Base-by-base conservation (phyloP, 768 basidiomycete species). In the Leccinum imitatum region DNA sequence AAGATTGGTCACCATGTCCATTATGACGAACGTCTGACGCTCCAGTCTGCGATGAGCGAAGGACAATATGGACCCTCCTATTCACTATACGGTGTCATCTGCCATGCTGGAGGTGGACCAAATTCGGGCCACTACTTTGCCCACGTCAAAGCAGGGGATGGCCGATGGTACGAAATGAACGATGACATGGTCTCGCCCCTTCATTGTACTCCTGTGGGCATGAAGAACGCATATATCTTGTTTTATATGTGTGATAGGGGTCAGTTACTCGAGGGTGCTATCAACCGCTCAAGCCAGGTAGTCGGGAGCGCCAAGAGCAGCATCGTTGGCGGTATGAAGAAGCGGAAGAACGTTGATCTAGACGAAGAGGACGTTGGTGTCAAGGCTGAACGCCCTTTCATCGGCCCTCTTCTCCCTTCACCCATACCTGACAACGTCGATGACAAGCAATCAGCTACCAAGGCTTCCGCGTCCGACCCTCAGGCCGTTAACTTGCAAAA, bases 41-140 rank as follows among this genome's bases (percentile, higher is more conserved):
- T 98, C 48, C 79, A 85, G 27, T 83, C 85, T 0, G 89, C 83
- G 73, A 95, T 98, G 91, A 93, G 93, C 71, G 85, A 88, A 54
- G 87, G 83, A 1, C 82, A 87, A 71, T 84, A 82, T 65, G 88
- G 88, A 2, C 90, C 91, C 5, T 77, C 80, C 27, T 99, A 99
- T 75, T 85, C 87, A 2, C 76, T 99, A 3, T 97, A 94, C 71
- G 95, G 91, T 31, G 85, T 98, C 61, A 91, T 98, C 57, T 93
- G 87, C 64, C 97, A 99, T 72, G 91, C 91, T 11, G 97, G 97
- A 55, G 81, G 85, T 46, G 94, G 95, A 6, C 93, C 95, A 14
- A 92, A 97, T 69, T 95, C 91, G 2, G 97, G 97, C 4, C 97
- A 99, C 74, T 99, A 99, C 75, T 93, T 86, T 64, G 89, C 95